Conservation (phyloP, 306 rosid species). For the Arachis hypogaea region DNA sequence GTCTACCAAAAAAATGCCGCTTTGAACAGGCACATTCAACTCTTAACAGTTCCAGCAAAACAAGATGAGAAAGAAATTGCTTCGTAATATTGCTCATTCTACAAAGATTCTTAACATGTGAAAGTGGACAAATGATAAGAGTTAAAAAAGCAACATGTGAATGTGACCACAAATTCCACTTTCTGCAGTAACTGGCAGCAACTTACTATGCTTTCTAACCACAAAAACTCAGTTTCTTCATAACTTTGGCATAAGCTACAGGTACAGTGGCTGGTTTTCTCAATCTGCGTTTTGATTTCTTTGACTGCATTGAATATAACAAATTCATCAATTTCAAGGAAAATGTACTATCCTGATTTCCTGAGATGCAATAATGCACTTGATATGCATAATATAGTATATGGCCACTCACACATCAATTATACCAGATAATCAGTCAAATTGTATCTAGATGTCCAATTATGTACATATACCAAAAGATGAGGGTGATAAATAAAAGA, state of each 20-base stretch:
- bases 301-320: slow-evolving; percentile 72
- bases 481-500: too few species aligned
- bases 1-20: slow-evolving; percentile 36
- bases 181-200: slow-evolving; percentile 37
- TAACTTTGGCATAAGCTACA: slow-evolving; percentile 80
- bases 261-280: slow-evolving; percentile 74
- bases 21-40: slow-evolving; percentile 30
- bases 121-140: slow-evolving; percentile 24
- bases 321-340: slow-evolving; percentile 37
- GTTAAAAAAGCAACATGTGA: slow-evolving; percentile 9
- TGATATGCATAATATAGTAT: not conserved
- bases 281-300: slow-evolving; percentile 83
- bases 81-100: slow-evolving; percentile 39
- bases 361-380: slow-evolving; percentile 12
- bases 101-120: slow-evolving; percentile 41
- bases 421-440: too few species aligned
- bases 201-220: slow-evolving; percentile 45
- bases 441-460: too few species aligned
- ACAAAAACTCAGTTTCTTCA: slow-evolving; percentile 87
- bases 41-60: slow-evolving; percentile 30
- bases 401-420: not conserved
- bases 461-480: too few species aligned
- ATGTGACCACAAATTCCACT: slow-evolving; percentile 24
- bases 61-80: slow-evolving; percentile 19
- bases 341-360: slow-evolving; percentile 18